phyloP scores from a whole-genome alignment of 2,329 filamentous ascomycete species.

The Bisporella sp. region DNA sequence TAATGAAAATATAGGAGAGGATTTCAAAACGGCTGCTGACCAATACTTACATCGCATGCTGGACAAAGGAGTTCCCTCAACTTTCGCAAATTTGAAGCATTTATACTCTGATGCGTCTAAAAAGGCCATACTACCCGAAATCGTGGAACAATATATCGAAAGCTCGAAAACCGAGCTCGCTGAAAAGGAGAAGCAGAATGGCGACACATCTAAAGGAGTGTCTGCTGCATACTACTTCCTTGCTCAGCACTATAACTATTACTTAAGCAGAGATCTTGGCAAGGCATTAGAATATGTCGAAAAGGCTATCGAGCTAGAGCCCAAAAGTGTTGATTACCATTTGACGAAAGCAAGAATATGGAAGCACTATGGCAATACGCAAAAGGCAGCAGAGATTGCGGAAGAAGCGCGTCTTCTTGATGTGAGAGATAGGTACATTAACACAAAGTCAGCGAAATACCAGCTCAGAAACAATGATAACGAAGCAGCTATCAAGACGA shows the following conservation, averaged over 20 bases:
- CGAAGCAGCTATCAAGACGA: conserved; percentile 76
- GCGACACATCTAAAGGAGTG: conserved; percentile 55
- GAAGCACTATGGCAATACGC: conserved; percentile 78
- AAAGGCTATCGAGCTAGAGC: conserved; percentile 71
- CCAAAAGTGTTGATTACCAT: conserved; percentile 80
- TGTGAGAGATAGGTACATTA: conserved; percentile 91
- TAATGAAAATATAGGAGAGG: conserved; percentile 49
- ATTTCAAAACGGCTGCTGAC: conserved; percentile 72
- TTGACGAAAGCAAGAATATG: conserved; percentile 94
- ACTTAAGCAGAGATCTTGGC: conserved; percentile 72
- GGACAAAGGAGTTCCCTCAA: conserved; percentile 87
- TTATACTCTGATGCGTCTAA: conserved; percentile 76
- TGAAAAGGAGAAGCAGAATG: conserved; percentile 33
- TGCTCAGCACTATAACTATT: conserved; percentile 94
- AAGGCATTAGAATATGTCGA: conserved; percentile 81
- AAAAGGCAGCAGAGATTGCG: conserved; percentile 81
- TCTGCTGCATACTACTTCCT: conserved; percentile 86
- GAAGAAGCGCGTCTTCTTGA: conserved; percentile 80
- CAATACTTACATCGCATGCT: conserved; percentile 78
- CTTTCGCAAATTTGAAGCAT: conserved; percentile 94
- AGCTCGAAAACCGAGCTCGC: conserved; percentile 41
- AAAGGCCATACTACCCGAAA: conserved; percentile 63
- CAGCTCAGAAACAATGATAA: conserved; percentile 89
- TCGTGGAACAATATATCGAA: conserved; percentile 73
- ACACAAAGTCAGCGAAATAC: conserved; percentile 96